Percentiles rank a stretch among this genome's conserved stretches.
These are phyloP conservation scores for Scedosporium boydii DNA, from an alignment of 2,329 filamentous ascomycete species.

Conservation along the genomic window DNA sequence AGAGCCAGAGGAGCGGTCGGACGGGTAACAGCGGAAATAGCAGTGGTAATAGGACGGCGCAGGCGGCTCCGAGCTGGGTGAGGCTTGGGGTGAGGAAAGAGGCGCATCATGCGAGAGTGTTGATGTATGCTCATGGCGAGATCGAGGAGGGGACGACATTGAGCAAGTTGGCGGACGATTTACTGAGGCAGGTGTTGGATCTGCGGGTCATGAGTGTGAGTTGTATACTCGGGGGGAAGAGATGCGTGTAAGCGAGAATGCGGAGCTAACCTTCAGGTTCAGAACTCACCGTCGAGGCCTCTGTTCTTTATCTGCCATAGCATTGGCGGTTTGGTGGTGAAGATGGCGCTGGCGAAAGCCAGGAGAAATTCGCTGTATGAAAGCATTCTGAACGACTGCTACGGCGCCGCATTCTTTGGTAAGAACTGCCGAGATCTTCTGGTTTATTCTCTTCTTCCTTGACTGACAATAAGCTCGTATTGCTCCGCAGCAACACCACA, in stretches of 20 bases:
- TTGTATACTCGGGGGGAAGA: not conserved
- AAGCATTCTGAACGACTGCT: constrained; percentile 43
- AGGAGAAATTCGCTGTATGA: constrained; percentile 26
- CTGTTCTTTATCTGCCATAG: constrained; percentile 53
- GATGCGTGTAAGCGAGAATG: not conserved
- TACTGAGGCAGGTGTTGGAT: constrained; percentile 32
- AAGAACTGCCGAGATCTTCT: constrained; percentile 15
- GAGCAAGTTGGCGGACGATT: constrained; percentile 32
- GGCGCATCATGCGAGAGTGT: constrained; percentile 35
- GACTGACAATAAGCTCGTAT: constrained; percentile 7
- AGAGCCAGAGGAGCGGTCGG: constrained; percentile 12
- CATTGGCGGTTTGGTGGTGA: constrained; percentile 50
- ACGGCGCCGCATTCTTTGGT: constrained; percentile 53
- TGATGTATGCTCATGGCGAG: constrained; percentile 41
- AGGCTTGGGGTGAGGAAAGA: constrained; percentile 40
- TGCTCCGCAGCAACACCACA: constrained; percentile 42
- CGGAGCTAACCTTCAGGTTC: too few relatives aligned
- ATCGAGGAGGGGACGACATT: constrained; percentile 31
- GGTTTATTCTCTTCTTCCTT: not conserved
- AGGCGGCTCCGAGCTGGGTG: constrained; percentile 37
- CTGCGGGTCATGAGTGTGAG: constrained; percentile 21
- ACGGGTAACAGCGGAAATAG: constrained; percentile 10
- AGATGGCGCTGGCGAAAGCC: constrained; percentile 43
- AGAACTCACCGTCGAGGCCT: constrained; percentile 27
- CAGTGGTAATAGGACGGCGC: constrained; percentile 20